A percentile compares a stretch with the other conserved stretches of the same genome.
Evolutionary conservation across 257 asterid species (phyloP).

Genomic region (Gardenia jasminoides): DNA sequence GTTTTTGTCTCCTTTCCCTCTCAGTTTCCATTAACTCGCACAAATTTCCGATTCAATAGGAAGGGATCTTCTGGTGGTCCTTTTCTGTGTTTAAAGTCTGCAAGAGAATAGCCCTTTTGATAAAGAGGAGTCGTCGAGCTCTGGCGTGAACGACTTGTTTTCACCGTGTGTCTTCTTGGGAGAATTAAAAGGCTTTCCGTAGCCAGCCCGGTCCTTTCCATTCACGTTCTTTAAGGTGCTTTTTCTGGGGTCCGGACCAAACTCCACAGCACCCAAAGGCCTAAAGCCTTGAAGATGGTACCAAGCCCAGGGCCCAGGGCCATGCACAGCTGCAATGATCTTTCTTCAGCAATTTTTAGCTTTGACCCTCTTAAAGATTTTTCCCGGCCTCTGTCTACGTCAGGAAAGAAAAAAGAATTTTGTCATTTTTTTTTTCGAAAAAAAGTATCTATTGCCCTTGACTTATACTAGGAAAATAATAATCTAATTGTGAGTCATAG

Average conservation of each 20-base stretch:
- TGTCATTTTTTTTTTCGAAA: no score
- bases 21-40: not conserved
- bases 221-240: not conserved
- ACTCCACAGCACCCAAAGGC: not conserved
- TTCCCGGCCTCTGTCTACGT: not conserved
- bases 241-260: not conserved
- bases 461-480: not conserved
- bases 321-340: not conserved
- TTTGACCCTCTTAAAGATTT: not conserved
- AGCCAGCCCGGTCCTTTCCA: not conserved
- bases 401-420: no score
- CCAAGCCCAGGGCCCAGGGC: not conserved
- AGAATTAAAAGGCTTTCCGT: not conserved
- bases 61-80: no score
- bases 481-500: not conserved
- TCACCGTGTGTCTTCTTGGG: not conserved
- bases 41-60: no score
- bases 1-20: not conserved
- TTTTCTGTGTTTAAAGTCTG: not conserved
- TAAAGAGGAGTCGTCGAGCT: not conserved
- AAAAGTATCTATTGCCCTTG: no score
- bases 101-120: not conserved
- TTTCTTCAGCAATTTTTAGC: not conserved
- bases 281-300: not conserved
- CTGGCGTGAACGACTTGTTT: no score